These are phyloP conservation scores for Pelargonium fulgidum DNA, from an alignment of 441 rosid species.

Conservation along the genomic window DNA sequence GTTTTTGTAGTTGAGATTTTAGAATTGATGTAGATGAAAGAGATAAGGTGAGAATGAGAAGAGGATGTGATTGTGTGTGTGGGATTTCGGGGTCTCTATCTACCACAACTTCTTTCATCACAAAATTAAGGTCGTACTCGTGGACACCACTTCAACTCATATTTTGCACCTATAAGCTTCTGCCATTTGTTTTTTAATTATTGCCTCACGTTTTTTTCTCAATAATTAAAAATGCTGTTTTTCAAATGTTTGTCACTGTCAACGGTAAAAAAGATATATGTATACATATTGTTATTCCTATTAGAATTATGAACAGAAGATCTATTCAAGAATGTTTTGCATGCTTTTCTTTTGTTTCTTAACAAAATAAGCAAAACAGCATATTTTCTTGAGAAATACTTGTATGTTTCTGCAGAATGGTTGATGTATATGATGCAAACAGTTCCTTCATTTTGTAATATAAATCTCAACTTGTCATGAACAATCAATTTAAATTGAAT, in stretches of 20 bases:
- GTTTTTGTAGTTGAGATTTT: background rate
- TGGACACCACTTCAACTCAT: background rate
- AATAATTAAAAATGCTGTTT: no score
- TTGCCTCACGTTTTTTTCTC: background rate
- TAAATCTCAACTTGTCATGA: background rate
- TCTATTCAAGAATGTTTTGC: no score
- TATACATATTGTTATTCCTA: no score
- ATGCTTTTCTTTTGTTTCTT: no score
- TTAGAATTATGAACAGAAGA: no score
- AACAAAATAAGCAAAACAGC: no score
- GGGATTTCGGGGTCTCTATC: conserved; percentile 26
- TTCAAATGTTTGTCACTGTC: no score
- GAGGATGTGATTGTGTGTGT: conserved; percentile 17
- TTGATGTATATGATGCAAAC: no score
- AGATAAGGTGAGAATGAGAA: conserved; percentile 21
- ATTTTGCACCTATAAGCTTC: conserved; percentile 11
- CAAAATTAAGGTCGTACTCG: conserved; percentile 14
- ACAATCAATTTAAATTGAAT: background rate
- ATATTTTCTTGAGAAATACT: no score
- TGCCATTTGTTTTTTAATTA: background rate
- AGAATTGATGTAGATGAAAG: background rate
- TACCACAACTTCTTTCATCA: conserved; percentile 22
- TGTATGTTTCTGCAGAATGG: no score
- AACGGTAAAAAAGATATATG: no score
- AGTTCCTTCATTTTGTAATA: no score